Conservation (phyloP, 2,329 filamentous ascomycete genomes). For the Emmonsiellopsis sp. region DNA sequence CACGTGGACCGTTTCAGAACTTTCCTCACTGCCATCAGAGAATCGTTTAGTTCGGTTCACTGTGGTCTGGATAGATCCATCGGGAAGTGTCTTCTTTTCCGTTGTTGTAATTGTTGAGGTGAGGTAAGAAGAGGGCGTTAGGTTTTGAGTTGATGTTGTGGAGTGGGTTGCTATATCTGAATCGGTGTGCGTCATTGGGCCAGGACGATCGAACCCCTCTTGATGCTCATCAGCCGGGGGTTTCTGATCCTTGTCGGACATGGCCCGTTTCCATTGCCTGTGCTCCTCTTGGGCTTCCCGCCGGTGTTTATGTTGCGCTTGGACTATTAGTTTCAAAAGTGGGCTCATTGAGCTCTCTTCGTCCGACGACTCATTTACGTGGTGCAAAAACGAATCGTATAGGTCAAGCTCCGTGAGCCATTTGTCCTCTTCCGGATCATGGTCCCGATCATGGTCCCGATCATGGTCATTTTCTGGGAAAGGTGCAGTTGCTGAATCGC, state of each 20-base stretch:
- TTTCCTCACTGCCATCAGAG: slow-evolving; percentile 51
- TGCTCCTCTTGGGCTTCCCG: slow-evolving; percentile 14
- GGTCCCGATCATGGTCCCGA: slow-evolving; percentile 15
- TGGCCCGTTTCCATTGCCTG: slow-evolving; percentile 9
- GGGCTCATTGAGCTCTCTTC: slow-evolving; percentile 25
- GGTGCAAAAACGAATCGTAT: slow-evolving; percentile 41
- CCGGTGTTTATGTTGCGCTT: slow-evolving; percentile 19
- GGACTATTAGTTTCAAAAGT: slow-evolving; percentile 24
- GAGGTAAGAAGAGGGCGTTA: slow-evolving; percentile 19
- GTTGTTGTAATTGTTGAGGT: slow-evolving; percentile 50
- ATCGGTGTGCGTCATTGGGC: not conserved
- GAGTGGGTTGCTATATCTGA: not conserved
- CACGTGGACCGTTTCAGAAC: slow-evolving; percentile 36
- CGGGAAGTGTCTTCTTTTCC: slow-evolving; percentile 43
- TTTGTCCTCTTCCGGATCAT: slow-evolving; percentile 17
- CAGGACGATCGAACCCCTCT: not conserved
- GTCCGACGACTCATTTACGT: slow-evolving; percentile 24
- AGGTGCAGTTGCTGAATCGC: no score
- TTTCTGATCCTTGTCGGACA: not conserved
- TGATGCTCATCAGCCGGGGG: not conserved
- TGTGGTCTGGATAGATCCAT: slow-evolving; percentile 50
- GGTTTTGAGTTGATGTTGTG: not conserved
- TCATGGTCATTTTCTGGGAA: slow-evolving; percentile 15
- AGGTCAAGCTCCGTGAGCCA: slow-evolving; percentile 42
- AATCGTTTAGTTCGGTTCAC: slow-evolving; percentile 50